Base-by-base conservation (phyloP, 2,329 filamentous ascomycete genomes). In the Aspergillus versicolor region DNA sequence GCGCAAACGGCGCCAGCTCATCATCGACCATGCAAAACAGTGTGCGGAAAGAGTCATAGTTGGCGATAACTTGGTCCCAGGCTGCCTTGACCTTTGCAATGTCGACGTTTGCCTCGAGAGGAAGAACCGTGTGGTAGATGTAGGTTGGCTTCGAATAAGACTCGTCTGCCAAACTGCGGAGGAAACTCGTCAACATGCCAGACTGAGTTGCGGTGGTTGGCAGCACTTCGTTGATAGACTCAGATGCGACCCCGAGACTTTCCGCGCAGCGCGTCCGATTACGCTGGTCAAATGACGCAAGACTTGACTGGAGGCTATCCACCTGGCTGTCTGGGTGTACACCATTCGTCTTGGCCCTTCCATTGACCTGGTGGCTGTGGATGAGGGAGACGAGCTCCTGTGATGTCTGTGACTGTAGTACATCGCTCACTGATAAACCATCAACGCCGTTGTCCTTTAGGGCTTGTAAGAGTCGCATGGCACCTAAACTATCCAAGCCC, bases 401-500 rank as follows among this genome's bases (percentile, higher is more conserved):
- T 21, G 62, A 64, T 15, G 70, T 71, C 40, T 64, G 62, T 1
- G 68, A 60, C 38, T 63, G 63, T 30, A 75, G 62, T 6, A 75
- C 64, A 47, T 71, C 69, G 5, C 64, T 60, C 15, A 71, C 66
- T 13, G 64, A 61, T 32, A 65, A 43, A 2, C 64, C 54, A 58
- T 63, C 34, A 49, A 73, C 48, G 27, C 64, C 63, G 34, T 62
- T 55, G n/a, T 67, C 65, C 30, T 70, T 63, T 11, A 73, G 54
- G 21, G 63, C 64, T 15, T 70, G 71, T n/a, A 73, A 58, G 3
- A 74, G 54, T 2, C 64, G 62, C 69, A 75, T 73, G 4, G 71
- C 71, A 5, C 67, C 62, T 3, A 75, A 64, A 63, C 72, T 74
- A 50, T 75, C 73, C n/a, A 75, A 55, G 2, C 72, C 73, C 1